Conservation (phyloP, 352 stramenopile species). For the Pythium grandisporangium region DNA sequence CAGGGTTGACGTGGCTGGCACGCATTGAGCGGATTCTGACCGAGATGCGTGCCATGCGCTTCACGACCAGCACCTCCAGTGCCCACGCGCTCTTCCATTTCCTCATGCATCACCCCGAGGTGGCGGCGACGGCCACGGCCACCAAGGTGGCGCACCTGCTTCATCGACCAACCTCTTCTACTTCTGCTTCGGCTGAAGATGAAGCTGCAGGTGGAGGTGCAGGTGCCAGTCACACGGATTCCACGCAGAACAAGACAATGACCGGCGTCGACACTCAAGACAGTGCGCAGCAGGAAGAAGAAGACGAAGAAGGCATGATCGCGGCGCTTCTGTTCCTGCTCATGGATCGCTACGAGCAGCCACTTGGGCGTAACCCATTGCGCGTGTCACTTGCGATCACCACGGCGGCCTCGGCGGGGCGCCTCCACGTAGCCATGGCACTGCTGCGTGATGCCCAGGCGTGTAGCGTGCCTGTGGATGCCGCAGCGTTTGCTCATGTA, state of each 20-base stretch:
- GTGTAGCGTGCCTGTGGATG: conserved; percentile 37
- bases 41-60: conserved; percentile 23
- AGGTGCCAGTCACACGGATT: no score
- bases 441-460: conserved; percentile 30
- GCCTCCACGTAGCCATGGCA: conserved; percentile 21
- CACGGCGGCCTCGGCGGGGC: conserved; percentile 27
- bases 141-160: no score
- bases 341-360: conserved; percentile 30
- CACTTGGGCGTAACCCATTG: conserved; percentile 33
- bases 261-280: no score
- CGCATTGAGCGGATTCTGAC: conserved; percentile 38
- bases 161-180: no score
- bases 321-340: conserved; percentile 32
- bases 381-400: conserved; percentile 51
- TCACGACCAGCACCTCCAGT: conserved; percentile 52
- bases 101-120: conserved; percentile 35
- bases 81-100: conserved; percentile 49
- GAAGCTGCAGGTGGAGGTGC: no score
- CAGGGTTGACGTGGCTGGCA: no score
- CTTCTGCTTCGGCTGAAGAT: no score
- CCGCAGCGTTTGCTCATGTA: conserved; percentile 52
- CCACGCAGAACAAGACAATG: neutral
- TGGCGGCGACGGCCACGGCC: conserved; percentile 16
- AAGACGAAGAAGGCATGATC: conserved; percentile 7
- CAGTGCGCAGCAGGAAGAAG: neutral